Percentiles rank a stretch among this genome's conserved stretches.
phyloP scores from a whole-genome alignment of 2,329 filamentous ascomycete genomes.

The Raffaelea ambrosiae region DNA sequence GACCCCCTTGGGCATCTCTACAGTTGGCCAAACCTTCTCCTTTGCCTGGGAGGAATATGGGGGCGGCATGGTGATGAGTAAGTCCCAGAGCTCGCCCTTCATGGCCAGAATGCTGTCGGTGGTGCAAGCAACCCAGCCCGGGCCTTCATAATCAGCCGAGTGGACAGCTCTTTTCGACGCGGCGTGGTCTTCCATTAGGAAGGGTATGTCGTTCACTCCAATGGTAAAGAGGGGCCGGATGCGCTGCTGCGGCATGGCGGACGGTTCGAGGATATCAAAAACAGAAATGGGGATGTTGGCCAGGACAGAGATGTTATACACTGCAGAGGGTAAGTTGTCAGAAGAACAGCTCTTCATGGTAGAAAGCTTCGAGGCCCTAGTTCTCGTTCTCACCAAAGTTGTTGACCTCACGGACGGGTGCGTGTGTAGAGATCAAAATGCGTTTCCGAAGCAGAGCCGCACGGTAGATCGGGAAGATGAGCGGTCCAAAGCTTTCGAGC shows the following conservation, averaged over 20 bases:
- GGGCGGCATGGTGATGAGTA: constrained; percentile 75
- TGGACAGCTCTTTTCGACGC: constrained; percentile 26
- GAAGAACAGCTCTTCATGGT: too few species aligned
- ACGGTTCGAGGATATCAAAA: constrained; percentile 57
- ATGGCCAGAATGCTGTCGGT: constrained; percentile 87
- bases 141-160: constrained; percentile 32
- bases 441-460: constrained; percentile 79
- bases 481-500: constrained; percentile 75
- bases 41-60: constrained; percentile 38
- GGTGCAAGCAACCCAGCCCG: constrained; percentile 88
- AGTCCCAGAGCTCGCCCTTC: constrained; percentile 81
- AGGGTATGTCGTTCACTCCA: constrained; percentile 85
- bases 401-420: constrained; percentile 77
- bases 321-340: constrained; percentile 33
- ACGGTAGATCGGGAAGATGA: constrained; percentile 86
- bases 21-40: constrained; percentile 64
- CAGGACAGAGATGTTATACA: constrained; percentile 89
- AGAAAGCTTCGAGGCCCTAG: too few species aligned
- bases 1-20: constrained; percentile 57
- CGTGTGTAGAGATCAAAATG: constrained; percentile 77
- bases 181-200: constrained; percentile 56
- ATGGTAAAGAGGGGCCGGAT: constrained; percentile 84
- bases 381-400: constrained; percentile 63
- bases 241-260: constrained; percentile 49
- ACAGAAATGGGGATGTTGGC: constrained; percentile 77